Percentiles rank a stretch among this genome's conserved stretches.
phyloP scores from a whole-genome alignment of 495 filamentous ascomycete genomes.

The Usnea hakonensis region DNA sequence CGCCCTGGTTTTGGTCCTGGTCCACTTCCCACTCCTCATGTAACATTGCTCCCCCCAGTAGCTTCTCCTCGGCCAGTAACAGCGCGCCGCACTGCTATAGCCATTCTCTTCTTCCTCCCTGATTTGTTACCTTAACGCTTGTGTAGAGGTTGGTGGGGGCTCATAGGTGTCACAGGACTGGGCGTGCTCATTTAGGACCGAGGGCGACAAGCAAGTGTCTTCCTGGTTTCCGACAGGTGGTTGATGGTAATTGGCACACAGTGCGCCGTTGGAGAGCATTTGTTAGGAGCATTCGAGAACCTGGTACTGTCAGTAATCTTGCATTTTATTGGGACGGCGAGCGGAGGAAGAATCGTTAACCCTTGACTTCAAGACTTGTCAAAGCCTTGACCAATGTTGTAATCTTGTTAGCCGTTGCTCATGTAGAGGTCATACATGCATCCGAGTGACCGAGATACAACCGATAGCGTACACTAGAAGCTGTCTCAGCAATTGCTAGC shows the following conservation, averaged over 20 bases:
- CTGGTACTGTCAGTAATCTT: not conserved
- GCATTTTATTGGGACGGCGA: not conserved
- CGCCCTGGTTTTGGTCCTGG: not conserved
- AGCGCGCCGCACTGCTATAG: not conserved
- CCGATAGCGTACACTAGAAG: too few relatives aligned
- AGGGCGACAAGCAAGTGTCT: not conserved
- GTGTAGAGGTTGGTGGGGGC: not conserved
- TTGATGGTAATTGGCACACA: not conserved
- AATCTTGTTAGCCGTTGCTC: too few relatives aligned
- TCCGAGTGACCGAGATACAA: too few relatives aligned
- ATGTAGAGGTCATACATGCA: too few relatives aligned
- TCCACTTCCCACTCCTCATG: not conserved
- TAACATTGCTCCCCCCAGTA: too few relatives aligned
- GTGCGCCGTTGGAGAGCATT: too few relatives aligned
- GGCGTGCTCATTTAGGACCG: not conserved
- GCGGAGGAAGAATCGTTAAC: not conserved
- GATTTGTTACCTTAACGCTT: not conserved
- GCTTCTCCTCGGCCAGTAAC: not conserved
- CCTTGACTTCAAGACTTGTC: too few relatives aligned
- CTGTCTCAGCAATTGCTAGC: too few relatives aligned
- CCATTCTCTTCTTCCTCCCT: not conserved
- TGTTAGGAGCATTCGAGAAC: too few relatives aligned
- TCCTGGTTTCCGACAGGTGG: not conserved
- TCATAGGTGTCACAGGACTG: not conserved
- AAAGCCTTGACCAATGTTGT: too few relatives aligned